Percentiles rank a stretch among this genome's conserved stretches.
Evolutionary conservation across 176 grass and related monocot species (phyloP).

Genomic region (Cenchrus fungigraminus): DNA sequence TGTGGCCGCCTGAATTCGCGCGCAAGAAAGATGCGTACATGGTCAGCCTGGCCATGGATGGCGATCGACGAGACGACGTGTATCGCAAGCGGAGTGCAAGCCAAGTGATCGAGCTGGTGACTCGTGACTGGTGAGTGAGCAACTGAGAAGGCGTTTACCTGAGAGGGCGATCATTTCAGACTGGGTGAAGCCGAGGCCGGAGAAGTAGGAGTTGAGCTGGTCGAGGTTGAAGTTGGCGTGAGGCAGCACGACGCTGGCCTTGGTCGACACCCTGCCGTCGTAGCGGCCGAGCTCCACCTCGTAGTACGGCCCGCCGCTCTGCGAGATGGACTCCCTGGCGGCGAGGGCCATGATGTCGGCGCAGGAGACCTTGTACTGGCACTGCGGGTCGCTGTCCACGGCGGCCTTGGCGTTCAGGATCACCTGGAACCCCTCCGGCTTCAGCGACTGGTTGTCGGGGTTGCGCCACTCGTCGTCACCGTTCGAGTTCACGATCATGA

Average conservation of each 20-base stretch:
- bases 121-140: neutral
- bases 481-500: slow-evolving; percentile 53
- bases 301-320: slow-evolving; percentile 60
- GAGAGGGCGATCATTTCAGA: slow-evolving; percentile 57
- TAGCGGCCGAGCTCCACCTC: slow-evolving; percentile 53
- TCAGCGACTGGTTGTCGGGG: slow-evolving; percentile 50
- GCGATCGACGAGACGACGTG: neutral
- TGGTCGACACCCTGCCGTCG: slow-evolving; percentile 54
- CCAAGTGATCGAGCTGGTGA: neutral
- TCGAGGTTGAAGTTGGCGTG: slow-evolving; percentile 49
- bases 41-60: neutral
- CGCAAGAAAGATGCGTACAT: neutral
- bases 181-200: slow-evolving; percentile 40
- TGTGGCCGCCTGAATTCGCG: slow-evolving; percentile 48
- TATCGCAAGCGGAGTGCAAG: neutral
- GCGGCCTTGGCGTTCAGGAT: slow-evolving; percentile 50
- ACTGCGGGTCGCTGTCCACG: slow-evolving; percentile 52
- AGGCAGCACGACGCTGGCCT: slow-evolving; percentile 46
- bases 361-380: slow-evolving; percentile 58
- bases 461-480: slow-evolving; percentile 58
- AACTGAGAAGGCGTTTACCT: slow-evolving; percentile 10
- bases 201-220: slow-evolving; percentile 51
- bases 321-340: slow-evolving; percentile 41
- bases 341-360: slow-evolving; percentile 61
- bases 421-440: slow-evolving; percentile 44